Conservation (phyloP, 768 basidiomycete genomes). For the Crassisporium funariophilum region DNA sequence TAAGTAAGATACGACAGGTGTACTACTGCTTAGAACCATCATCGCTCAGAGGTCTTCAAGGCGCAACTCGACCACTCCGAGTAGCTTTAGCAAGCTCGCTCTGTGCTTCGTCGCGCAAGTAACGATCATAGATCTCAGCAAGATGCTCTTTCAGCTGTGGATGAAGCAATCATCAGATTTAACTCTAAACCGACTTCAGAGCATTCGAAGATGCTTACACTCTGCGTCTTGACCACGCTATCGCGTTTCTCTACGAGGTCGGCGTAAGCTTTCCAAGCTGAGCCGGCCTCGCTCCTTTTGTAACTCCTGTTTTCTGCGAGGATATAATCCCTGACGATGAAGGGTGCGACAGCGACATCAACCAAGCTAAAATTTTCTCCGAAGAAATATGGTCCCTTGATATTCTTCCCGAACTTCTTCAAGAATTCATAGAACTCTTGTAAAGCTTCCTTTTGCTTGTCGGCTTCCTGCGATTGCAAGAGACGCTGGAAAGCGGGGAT, state of each 20-base stretch:
- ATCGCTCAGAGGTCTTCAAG: too few species aligned
- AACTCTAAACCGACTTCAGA: neutral
- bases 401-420: constrained; percentile 31
- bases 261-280: constrained; percentile 48
- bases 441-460: constrained; percentile 26
- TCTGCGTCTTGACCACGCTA: constrained; percentile 48
- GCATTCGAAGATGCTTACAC: constrained; percentile 25
- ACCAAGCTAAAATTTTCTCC: constrained; percentile 56
- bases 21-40: too few species aligned
- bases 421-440: constrained; percentile 32
- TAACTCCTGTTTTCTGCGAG: constrained; percentile 52
- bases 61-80: constrained; percentile 44
- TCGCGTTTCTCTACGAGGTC: constrained; percentile 42
- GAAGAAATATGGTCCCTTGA: constrained; percentile 56
- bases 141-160: constrained; percentile 37
- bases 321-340: constrained; percentile 50
- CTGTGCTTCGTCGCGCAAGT: constrained; percentile 57
- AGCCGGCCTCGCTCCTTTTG: constrained; percentile 42
- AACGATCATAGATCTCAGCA: constrained; percentile 52
- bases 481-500: constrained; percentile 55
- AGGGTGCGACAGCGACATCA: constrained; percentile 59
- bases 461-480: constrained; percentile 40
- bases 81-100: constrained; percentile 56
- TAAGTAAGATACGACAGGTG: too few species aligned
- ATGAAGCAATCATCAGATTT: neutral